Evolutionary conservation across 257 asterid genomes (phyloP).

Genomic region (Salvia miltiorrhiza): DNA sequence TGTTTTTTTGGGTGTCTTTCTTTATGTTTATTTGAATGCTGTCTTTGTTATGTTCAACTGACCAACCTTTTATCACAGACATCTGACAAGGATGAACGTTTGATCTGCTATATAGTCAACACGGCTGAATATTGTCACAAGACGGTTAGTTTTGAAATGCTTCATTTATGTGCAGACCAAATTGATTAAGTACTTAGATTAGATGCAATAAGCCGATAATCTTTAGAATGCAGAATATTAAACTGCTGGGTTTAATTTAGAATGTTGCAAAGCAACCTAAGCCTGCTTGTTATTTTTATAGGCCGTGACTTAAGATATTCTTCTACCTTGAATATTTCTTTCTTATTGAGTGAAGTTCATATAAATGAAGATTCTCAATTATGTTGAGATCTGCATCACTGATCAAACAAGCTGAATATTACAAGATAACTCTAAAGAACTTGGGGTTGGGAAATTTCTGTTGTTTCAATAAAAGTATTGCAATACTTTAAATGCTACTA

Average conservation of each 20-base stretch:
- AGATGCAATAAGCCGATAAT: neutral
- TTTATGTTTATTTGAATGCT: neutral
- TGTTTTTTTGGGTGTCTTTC: neutral
- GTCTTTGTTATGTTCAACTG: conserved; percentile 3
- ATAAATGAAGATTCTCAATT: neutral
- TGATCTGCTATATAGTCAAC: conserved; percentile 91
- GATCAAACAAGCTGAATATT: neutral
- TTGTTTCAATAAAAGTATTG: neutral
- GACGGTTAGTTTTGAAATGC: conserved; percentile 57
- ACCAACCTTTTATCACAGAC: conserved; percentile 54
- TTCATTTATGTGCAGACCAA: conserved; percentile 1
- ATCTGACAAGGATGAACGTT: conserved; percentile 93
- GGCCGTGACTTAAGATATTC: neutral
- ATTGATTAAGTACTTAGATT: neutral
- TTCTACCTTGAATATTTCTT: neutral
- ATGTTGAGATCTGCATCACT: neutral
- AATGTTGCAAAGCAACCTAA: neutral
- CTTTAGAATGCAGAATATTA: conserved; percentile 12
- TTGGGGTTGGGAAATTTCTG: neutral
- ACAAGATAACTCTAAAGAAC: neutral
- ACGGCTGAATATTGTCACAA: conserved; percentile 99
- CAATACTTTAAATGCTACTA: neutral
- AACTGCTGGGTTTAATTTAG: conserved; percentile 5
- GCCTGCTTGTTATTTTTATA: conserved; percentile 10
- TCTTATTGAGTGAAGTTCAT: neutral